Percentiles rank a stretch among this genome's conserved stretches.
Conservation (phyloP, 768 basidiomycete genomes). For the Favolaschia claudopus region DNA sequence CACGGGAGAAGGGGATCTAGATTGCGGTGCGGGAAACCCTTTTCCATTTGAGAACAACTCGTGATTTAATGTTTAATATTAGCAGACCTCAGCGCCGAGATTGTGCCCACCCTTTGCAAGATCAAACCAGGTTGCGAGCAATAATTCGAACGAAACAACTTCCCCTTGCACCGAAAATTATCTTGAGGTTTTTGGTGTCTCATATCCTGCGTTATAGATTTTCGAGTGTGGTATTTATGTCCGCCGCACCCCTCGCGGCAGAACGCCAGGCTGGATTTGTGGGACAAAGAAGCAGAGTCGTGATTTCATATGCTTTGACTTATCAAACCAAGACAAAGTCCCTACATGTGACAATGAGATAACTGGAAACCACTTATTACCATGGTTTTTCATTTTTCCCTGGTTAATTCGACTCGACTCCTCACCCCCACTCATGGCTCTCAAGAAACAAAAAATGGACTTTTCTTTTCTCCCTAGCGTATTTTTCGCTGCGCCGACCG, state of each 20-base stretch:
- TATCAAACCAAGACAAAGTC: neutral
- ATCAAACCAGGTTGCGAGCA: neutral
- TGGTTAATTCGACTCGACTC: neutral
- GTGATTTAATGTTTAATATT: conserved; percentile 26
- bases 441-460: conserved; percentile 3
- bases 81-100: conserved; percentile 12
- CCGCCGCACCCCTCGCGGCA: neutral
- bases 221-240: no score
- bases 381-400: neutral
- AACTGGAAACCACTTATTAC: conserved; percentile 1
- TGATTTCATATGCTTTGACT: conserved; percentile 16
- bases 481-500: conserved; percentile 28
- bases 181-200: no score
- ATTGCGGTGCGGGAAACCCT: conserved; percentile 12
- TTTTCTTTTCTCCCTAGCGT: neutral
- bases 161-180: no score
- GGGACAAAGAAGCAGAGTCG: conserved; percentile 16
- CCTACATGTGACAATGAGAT: conserved; percentile 20
- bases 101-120: conserved; percentile 11
- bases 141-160: neutral
- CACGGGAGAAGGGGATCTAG: conserved; percentile 20
- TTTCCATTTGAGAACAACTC: conserved; percentile 5
- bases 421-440: neutral
- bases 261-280: neutral
- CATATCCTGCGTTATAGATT: no score